Evolutionary conservation across 2,329 filamentous ascomycete species (phyloP).

Genomic region (Sporothrix variecibatus): DNA sequence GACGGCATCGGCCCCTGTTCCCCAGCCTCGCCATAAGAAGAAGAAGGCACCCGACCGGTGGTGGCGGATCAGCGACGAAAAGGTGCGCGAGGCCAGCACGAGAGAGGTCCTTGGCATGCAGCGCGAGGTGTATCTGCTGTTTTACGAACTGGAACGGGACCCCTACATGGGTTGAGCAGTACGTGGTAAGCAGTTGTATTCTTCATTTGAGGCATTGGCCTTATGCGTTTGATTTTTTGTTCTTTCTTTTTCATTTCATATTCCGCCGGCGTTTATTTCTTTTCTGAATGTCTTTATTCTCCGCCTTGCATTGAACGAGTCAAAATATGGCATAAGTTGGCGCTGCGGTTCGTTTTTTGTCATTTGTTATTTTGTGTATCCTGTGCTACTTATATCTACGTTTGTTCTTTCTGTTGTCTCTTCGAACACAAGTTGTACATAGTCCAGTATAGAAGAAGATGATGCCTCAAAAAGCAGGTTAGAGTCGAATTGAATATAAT

Average conservation of each 20-base stretch:
- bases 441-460: not conserved
- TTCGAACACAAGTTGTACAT: not conserved
- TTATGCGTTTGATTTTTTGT: not conserved
- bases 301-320: conserved; percentile 11
- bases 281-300: not conserved
- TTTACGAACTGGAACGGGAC: conserved; percentile 77
- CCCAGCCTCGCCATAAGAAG: conserved; percentile 32
- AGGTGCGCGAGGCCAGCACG: conserved; percentile 92
- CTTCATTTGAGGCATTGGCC: not conserved
- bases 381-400: not conserved
- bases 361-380: not conserved
- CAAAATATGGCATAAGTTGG: conserved; percentile 16
- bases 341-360: not conserved
- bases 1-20: not conserved
- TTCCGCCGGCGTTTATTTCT: not conserved
- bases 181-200: too few species aligned
- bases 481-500: not conserved
- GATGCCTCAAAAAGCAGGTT: not conserved
- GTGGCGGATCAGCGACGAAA: conserved; percentile 99
- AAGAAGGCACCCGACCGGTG: conserved; percentile 70
- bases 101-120: conserved; percentile 90
- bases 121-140: conserved; percentile 91
- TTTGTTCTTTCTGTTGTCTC: not conserved
- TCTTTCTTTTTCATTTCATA: not conserved
- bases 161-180: not conserved